Percentiles rank a stretch among this genome's conserved stretches.
Conservation (phyloP, 176 grass and related monocot species). For the Cenchrus americanus region DNA sequence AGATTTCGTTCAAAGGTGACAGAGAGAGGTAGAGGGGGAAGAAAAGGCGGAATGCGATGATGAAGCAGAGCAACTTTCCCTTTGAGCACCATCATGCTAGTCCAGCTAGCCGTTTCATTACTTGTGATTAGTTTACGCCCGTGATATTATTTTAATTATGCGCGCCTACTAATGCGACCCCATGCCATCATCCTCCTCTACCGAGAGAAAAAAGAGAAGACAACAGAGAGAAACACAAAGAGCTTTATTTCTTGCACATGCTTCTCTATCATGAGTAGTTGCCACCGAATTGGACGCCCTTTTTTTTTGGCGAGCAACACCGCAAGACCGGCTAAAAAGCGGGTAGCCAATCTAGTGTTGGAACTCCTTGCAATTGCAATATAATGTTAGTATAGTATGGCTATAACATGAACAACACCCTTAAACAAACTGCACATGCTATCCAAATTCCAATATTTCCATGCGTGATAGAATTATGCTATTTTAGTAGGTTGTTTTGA, state of each 20-base stretch:
- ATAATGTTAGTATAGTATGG: too few species aligned
- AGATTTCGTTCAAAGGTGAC: background rate
- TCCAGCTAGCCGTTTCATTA: background rate
- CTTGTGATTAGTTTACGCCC: slow-evolving; percentile 1
- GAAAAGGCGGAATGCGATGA: background rate
- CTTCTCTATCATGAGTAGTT: slow-evolving; percentile 24
- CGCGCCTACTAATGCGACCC: slow-evolving; percentile 49
- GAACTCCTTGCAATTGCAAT: too few species aligned
- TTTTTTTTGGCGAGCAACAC: background rate
- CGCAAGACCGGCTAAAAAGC: too few species aligned
- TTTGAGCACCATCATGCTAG: slow-evolving; percentile 25
- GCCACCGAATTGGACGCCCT: slow-evolving; percentile 12
- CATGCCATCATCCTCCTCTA: background rate
- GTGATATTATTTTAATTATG: slow-evolving; percentile 36
- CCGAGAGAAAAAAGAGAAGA: background rate
- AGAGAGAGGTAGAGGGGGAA: background rate
- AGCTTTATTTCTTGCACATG: background rate
- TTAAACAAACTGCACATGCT: too few species aligned
- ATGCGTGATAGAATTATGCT: too few species aligned
- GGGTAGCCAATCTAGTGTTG: background rate
- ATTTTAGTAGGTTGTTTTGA: too few species aligned
- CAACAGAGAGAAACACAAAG: background rate
- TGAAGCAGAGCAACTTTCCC: background rate
- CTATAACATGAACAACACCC: too few species aligned
- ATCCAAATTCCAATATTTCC: too few species aligned